Evolutionary conservation across 768 basidiomycete species (phyloP), one percentile per base, ranked within the genome.

Genomic region (Leucocoprinus birnbaumii): DNA sequence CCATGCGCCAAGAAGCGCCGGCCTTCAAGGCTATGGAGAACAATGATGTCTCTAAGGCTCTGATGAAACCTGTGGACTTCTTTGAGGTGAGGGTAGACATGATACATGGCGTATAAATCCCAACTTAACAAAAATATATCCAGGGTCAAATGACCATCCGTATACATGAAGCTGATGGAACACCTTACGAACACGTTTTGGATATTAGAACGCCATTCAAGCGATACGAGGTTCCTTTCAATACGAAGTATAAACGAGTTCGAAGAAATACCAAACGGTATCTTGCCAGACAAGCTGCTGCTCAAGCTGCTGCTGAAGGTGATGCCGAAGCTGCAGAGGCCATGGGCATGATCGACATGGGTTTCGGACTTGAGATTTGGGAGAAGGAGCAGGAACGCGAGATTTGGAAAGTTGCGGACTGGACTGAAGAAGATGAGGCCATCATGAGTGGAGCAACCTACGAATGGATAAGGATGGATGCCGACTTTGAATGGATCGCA

Each of bases 401-500:
- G 67, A 88, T 87, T 58, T 98, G 96, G 97, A 91, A 90, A 67
- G 95, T 98, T 3, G 89, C 90, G 5, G 95, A 98, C 67, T 98
- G 97, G 97, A 91, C 90, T 3, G 95, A 97, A 63, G 94, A 97
- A 61, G 94, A 98, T 57, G 95, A 97, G 65, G 85, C 88, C 57
- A 77, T 80, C 41, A 96, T 98, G 92, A 86, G 89, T 37, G 91
- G 91, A 16, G 95, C 96, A 59, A 96, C 94, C 2, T 99, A 98
- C 70, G 97, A 99, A 71, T 99, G 96, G 96, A 98, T 99, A 56
- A 79, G 97, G 59, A 91, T 98, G 80, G 97, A 99, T 65, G 94
- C 97, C 14, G 97, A 99, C 67, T 95, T 97, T 68, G 97, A 99
- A 72, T 99, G 97, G 97, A 90, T 98, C 52, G 89, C 92, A n/a